Evolutionary conservation across 352 stramenopile species (phyloP).

Genomic region (Nothophytophthora sp.): DNA sequence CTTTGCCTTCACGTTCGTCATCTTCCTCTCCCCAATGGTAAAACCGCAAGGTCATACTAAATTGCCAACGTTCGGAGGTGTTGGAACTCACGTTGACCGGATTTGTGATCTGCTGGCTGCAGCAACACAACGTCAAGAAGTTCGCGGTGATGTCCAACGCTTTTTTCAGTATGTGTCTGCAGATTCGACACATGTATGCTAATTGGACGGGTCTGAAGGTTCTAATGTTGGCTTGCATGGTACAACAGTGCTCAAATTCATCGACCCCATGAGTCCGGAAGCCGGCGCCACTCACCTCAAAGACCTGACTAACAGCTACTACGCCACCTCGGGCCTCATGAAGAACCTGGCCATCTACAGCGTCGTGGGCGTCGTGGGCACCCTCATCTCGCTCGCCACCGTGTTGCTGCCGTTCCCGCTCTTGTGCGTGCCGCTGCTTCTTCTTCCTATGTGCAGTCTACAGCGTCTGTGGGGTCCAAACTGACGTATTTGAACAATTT

Average conservation of each 20-base stretch:
- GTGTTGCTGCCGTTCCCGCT: conserved; percentile 58
- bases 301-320: conserved; percentile 40
- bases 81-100: too few species aligned
- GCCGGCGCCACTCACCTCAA: conserved; percentile 40
- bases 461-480: too few species aligned
- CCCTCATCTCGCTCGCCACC: conserved; percentile 58
- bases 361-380: conserved; percentile 54
- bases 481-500: too few species aligned
- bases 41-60: too few species aligned
- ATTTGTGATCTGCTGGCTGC: too few species aligned
- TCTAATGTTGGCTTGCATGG: too few species aligned
- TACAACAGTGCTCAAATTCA: conserved; percentile 57
- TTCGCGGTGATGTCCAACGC: conserved; percentile 73
- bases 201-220: background rate
- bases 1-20: conserved; percentile 61
- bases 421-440: conserved; percentile 46
- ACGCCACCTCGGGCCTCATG: conserved; percentile 51
- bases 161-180: conserved; percentile 63
- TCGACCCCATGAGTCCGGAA: conserved; percentile 68
- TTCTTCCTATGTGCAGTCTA: too few species aligned
- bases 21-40: conserved; percentile 59
- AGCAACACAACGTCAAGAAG: conserved; percentile 73
- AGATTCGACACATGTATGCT: too few species aligned
- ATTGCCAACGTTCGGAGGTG: too few species aligned
- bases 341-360: conserved; percentile 69